Evolutionary conservation across 2,329 filamentous ascomycete genomes (phyloP).

Genomic region (Colletotrichum agaves): DNA sequence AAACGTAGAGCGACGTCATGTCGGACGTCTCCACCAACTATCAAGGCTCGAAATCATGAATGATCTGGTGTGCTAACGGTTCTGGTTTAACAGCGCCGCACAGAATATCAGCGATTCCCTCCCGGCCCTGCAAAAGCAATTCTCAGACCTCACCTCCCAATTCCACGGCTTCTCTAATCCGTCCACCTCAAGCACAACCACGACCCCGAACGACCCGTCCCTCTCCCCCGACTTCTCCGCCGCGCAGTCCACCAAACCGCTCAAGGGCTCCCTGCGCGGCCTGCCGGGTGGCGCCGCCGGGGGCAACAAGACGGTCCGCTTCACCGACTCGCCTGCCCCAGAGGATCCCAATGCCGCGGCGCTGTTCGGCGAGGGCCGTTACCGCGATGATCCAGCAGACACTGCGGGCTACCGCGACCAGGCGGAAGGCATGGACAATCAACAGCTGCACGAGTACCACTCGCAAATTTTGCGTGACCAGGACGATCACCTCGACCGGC

Average conservation of each 20-base stretch:
- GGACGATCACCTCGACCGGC: constrained; percentile 88
- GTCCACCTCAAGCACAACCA: constrained; percentile 61
- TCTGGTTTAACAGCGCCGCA: constrained; percentile 51
- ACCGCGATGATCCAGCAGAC: constrained; percentile 74
- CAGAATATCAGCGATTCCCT: constrained; percentile 71
- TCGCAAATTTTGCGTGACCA: constrained; percentile 84
- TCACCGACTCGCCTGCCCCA: constrained; percentile 72
- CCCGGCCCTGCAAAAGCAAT: constrained; percentile 76
- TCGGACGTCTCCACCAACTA: constrained; percentile 37
- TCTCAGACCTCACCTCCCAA: constrained; percentile 80
- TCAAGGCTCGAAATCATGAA: constrained; percentile 17
- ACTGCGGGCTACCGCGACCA: constrained; percentile 69
- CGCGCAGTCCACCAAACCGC: constrained; percentile 58
- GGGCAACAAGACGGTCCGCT: constrained; percentile 81
- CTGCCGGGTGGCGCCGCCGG: constrained; percentile 45
- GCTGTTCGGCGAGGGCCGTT: constrained; percentile 61
- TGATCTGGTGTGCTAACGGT: neutral
- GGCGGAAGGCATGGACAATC: constrained; percentile 74
- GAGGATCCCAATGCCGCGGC: constrained; percentile 58
- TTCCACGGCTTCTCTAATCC: constrained; percentile 75
- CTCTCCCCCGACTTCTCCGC: constrained; percentile 73
- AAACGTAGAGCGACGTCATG: constrained; percentile 19
- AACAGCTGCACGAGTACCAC: constrained; percentile 90
- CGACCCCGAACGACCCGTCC: constrained; percentile 71
- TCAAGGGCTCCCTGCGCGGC: constrained; percentile 44